These are phyloP conservation scores for Mycena leptocephala DNA, from an alignment of 768 basidiomycete genomes.

Conservation along the genomic window DNA sequence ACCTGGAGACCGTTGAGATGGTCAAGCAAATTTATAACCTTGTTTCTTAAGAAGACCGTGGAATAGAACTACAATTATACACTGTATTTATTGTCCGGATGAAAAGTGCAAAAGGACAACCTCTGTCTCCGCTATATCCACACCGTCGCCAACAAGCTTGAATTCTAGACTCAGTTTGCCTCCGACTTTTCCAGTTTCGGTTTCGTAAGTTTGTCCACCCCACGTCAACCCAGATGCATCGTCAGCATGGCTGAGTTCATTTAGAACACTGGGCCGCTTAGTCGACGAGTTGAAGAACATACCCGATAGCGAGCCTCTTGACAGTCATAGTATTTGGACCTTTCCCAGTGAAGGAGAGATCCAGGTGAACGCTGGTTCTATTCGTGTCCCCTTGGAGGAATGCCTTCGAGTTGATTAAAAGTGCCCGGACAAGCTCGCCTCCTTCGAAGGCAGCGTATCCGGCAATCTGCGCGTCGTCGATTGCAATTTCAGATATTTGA, in stretches of 20 bases:
- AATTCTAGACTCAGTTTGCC: slow-evolving; percentile 51
- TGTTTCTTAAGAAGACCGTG: slow-evolving; percentile 15
- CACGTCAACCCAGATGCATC: slow-evolving; percentile 68
- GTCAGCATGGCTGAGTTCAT: slow-evolving; percentile 58
- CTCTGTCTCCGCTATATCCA: slow-evolving; percentile 55
- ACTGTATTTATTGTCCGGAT: background rate
- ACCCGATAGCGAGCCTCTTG: slow-evolving; percentile 68
- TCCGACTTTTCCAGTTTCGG: slow-evolving; percentile 55
- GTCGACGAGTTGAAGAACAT: background rate
- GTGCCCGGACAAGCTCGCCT: slow-evolving; percentile 58
- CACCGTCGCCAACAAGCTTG: slow-evolving; percentile 37
- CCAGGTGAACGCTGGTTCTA: slow-evolving; percentile 60
- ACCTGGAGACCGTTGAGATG: slow-evolving; percentile 68
- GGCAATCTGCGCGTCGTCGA: slow-evolving; percentile 64
- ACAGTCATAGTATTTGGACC: slow-evolving; percentile 53
- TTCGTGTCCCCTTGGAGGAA: slow-evolving; percentile 56
- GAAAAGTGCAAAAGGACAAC: slow-evolving; percentile 45
- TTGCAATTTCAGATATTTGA: slow-evolving; percentile 62
- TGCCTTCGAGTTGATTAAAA: slow-evolving; percentile 74
- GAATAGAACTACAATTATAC: background rate
- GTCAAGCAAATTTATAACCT: slow-evolving; percentile 72
- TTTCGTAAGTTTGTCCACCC: slow-evolving; percentile 75
- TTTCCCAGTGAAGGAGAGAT: slow-evolving; percentile 54
- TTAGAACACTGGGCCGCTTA: background rate
- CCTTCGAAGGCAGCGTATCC: slow-evolving; percentile 77